phyloP scores from a whole-genome alignment of 306 rosid species.

The Medicago truncatula region DNA sequence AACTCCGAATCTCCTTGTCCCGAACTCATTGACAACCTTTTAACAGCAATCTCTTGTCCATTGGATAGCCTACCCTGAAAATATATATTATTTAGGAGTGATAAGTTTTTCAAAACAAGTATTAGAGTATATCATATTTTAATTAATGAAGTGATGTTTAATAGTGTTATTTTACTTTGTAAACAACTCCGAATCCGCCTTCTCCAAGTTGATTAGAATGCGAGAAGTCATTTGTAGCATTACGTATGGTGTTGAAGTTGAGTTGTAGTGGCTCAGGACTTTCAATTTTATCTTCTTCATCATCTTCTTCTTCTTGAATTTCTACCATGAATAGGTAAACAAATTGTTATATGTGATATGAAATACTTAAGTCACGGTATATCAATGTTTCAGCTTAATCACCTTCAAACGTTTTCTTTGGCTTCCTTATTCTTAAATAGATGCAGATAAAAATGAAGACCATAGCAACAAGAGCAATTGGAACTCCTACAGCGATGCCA shows the following conservation, averaged over 20 bases:
- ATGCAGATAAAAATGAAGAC: slow-evolving; percentile 32
- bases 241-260: slow-evolving; percentile 34
- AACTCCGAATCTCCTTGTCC: slow-evolving; percentile 45
- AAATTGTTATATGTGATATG: background rate
- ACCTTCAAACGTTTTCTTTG: slow-evolving; percentile 17
- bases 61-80: slow-evolving; percentile 30
- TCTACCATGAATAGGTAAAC: background rate
- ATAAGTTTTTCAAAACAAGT: background rate
- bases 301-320: background rate
- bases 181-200: slow-evolving; percentile 49
- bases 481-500: slow-evolving; percentile 32
- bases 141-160: background rate
- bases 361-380: background rate
- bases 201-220: slow-evolving; percentile 42
- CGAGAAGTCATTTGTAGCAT: slow-evolving; percentile 42
- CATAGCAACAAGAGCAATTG: slow-evolving; percentile 32
- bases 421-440: slow-evolving; percentile 36
- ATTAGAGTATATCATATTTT: background rate
- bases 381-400: slow-evolving; percentile 19
- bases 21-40: slow-evolving; percentile 30
- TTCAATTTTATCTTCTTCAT: slow-evolving; percentile 25
- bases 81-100: background rate
- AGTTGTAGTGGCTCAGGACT: slow-evolving; percentile 28
- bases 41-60: slow-evolving; percentile 36
- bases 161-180: slow-evolving; percentile 24